Conservation (phyloP, 345 rosid genomes). For the Hibiscus syriacus region DNA sequence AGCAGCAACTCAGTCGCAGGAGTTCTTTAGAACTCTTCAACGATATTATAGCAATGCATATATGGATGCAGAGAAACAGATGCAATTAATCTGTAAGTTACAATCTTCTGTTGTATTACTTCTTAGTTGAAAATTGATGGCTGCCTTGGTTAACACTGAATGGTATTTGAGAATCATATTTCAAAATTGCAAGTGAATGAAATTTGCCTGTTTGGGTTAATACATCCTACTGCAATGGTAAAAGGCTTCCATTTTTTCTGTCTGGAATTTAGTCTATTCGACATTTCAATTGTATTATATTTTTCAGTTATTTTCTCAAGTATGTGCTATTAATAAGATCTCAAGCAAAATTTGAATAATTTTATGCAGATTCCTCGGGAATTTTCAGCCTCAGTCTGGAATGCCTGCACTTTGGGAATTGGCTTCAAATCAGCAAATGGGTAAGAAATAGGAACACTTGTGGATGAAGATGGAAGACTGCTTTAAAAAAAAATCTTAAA, state of each 20-base stretch:
- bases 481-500: conserved; percentile 9
- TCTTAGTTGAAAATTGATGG: neutral
- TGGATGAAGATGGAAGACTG: conserved; percentile 61
- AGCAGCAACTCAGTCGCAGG: conserved; percentile 97
- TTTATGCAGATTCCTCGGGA: conserved; percentile 77
- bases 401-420: conserved; percentile 83
- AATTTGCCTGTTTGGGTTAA: too few relatives aligned
- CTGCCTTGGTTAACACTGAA: too few relatives aligned
- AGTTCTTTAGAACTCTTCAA: conserved; percentile 93
- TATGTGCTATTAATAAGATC: conserved; percentile 3
- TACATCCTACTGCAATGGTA: neutral
- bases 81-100: conserved; percentile 80
- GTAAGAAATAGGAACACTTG: conserved; percentile 47
- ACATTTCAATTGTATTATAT: neutral
- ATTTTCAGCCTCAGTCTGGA: conserved; percentile 67
- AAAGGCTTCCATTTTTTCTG: too few relatives aligned
- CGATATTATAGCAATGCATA: conserved; percentile 92
- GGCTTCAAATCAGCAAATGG: conserved; percentile 46
- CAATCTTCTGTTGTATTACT: conserved; percentile 6
- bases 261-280: neutral
- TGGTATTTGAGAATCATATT: too few relatives aligned
- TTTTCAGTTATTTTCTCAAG: neutral
- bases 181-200: too few relatives aligned
- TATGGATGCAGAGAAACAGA: conserved; percentile 93
- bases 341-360: conserved; percentile 1